Evolutionary conservation across 2,329 filamentous ascomycete genomes (phyloP).

Genomic region (Arthrobotrys sinensis): DNA sequence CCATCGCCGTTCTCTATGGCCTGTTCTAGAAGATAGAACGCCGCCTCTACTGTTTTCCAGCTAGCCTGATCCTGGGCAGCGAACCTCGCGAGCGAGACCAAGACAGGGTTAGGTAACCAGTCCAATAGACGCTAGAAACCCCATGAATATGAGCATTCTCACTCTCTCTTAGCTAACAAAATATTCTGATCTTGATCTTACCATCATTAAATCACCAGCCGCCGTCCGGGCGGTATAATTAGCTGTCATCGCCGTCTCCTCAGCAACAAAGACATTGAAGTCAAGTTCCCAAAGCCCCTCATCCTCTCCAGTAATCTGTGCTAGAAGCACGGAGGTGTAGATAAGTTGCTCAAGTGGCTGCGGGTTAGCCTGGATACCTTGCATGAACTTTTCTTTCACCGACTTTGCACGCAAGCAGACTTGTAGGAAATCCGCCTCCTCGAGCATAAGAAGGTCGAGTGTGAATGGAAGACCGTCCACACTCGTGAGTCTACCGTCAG

Average conservation of each 20-base stretch:
- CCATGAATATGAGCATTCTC: conserved; percentile 62
- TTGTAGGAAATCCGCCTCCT: conserved; percentile 95
- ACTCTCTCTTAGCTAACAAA: conserved; percentile 69
- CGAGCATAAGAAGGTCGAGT: conserved; percentile 90
- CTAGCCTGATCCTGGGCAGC: conserved; percentile 41
- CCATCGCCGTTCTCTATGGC: conserved; percentile 73
- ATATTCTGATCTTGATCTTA: conserved; percentile 46
- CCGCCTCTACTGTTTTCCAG: conserved; percentile 77
- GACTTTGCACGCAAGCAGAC: conserved; percentile 88
- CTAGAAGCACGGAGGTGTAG: conserved; percentile 66
- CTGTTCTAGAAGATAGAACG: conserved; percentile 84
- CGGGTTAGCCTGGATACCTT: conserved; percentile 57
- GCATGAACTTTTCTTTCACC: conserved; percentile 85
- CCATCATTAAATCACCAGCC: conserved; percentile 87
- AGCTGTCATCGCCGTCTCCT: conserved; percentile 93
- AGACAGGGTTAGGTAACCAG: conserved; percentile 50
- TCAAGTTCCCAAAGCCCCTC: conserved; percentile 97
- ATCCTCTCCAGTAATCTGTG: conserved; percentile 91
- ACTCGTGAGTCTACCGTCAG: conserved; percentile 90
- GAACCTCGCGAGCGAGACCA: conserved; percentile 37
- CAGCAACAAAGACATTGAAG: conserved; percentile 92
- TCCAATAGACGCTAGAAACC: conserved; percentile 37
- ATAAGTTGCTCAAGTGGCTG: conserved; percentile 64
- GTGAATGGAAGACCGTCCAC: conserved; percentile 93
- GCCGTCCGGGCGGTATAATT: conserved; percentile 97